Evolutionary conservation across 2,329 filamentous ascomycete genomes (phyloP).

Genomic region (Ophiostoma ips): DNA sequence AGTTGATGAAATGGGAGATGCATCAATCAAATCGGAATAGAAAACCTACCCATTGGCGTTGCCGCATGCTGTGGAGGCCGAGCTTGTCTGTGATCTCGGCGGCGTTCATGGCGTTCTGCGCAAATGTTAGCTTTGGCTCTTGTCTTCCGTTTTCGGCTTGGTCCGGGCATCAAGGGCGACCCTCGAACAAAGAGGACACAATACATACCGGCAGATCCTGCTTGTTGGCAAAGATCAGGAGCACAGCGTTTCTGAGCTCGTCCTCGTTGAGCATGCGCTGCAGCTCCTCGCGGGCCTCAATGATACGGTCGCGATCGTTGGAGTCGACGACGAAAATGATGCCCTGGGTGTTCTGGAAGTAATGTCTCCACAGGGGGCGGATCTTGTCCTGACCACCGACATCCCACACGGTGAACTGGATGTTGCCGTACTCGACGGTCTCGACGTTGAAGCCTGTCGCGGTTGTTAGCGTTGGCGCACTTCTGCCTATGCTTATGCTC

Average conservation of each 20-base stretch:
- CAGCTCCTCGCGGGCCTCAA: constrained; percentile 91
- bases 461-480: constrained; percentile 2
- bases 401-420: constrained; percentile 99
- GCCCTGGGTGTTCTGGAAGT: constrained; percentile 99
- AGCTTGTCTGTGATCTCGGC: constrained; percentile 99
- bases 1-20: neutral
- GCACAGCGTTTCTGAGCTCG: constrained; percentile 91
- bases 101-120: constrained; percentile 96
- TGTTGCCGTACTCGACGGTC: constrained; percentile 99
- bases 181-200: neutral
- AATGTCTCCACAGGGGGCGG: constrained; percentile 96
- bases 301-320: constrained; percentile 96
- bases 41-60: constrained; percentile 88
- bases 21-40: too few relatives aligned
- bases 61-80: constrained; percentile 95
- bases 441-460: constrained; percentile 90
- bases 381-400: constrained; percentile 99
- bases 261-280: constrained; percentile 98
- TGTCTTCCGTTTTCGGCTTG: neutral
- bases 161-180: neutral
- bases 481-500: too few relatives aligned
- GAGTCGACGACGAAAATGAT: constrained; percentile 99
- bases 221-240: constrained; percentile 99
- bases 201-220: constrained; percentile 88
- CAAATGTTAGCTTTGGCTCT: constrained; percentile 1